Evolutionary conservation across 2,329 filamentous ascomycete genomes (phyloP).

Genomic region (Dryadomyces sulphureus): DNA sequence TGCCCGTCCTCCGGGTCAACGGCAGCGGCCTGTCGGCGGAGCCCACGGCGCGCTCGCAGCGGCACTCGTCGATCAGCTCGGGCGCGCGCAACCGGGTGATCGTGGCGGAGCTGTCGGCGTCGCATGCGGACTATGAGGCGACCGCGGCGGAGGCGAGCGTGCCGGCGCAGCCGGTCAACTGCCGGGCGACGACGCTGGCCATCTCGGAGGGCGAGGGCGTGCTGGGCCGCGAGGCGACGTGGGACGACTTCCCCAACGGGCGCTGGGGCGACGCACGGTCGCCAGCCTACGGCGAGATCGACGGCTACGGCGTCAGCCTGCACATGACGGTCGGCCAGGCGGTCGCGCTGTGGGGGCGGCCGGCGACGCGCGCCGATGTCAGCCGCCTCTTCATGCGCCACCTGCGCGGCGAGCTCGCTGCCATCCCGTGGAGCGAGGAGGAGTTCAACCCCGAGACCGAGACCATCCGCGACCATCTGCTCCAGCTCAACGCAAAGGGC

Average conservation of each 20-base stretch:
- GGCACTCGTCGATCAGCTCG: constrained; percentile 67
- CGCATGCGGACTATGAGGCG: constrained; percentile 52
- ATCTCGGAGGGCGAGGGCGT: constrained; percentile 89
- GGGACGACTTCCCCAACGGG: constrained; percentile 97
- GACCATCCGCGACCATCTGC: constrained; percentile 61
- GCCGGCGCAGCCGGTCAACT: constrained; percentile 59
- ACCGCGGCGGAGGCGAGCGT: constrained; percentile 63
- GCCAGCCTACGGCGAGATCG: constrained; percentile 88
- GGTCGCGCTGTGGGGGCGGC: constrained; percentile 71
- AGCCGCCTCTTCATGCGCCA: constrained; percentile 68
- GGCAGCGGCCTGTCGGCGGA: constrained; percentile 22
- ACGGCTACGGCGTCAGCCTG: constrained; percentile 87
- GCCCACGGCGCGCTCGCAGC: constrained; percentile 33
- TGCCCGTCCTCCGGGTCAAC: constrained; percentile 36
- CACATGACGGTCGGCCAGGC: constrained; percentile 82
- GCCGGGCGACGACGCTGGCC: constrained; percentile 70
- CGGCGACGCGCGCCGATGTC: constrained; percentile 55
- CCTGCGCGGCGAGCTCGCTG: constrained; percentile 61
- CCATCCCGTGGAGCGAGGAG: constrained; percentile 90
- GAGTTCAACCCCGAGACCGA: constrained; percentile 71
- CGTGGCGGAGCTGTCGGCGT: constrained; percentile 48
- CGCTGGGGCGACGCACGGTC: constrained; percentile 96
- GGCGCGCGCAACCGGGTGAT: constrained; percentile 82
- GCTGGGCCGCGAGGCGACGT: constrained; percentile 85
- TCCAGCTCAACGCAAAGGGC: constrained; percentile 62